Evolutionary conservation across 495 filamentous ascomycete species (phyloP), one percentile per base, ranked within the genome.

Genomic region (Penicillium desertorum): DNA sequence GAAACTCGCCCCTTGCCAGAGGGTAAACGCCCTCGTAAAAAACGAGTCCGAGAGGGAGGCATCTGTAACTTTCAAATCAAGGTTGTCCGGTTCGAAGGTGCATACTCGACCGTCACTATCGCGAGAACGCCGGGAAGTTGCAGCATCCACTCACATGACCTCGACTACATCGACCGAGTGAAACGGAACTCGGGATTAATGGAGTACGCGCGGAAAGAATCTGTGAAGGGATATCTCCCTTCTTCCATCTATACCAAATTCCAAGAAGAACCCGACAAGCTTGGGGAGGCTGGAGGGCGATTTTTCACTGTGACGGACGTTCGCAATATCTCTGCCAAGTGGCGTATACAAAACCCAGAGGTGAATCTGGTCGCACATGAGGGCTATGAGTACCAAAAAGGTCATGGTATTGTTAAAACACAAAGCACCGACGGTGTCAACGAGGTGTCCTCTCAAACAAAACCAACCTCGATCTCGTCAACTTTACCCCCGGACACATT

Each of bases 51-150:
- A 42, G 79, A 81, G 64, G 78, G 78, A 7, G 78, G 78, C 2
- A 72, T 77, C 16, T 81, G 79, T 64, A 79, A 80, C 52, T 77
- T 80, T 59, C 73, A 76, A 58, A 75, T 81, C 62, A 81, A 81
- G 49, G 77, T 79, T 29, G 71, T 80, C 36, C 70, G 69, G 25
- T 79, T 78, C 45, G 75, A 80, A 47, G 79, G 79, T 5, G 73
- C 75, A 14, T 78, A 75, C 60, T 73, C 73, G 12, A 75, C 73
- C 1, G 73, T 78, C 5, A 78, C 72, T 9, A 75, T 78, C 30
- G 58, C 68, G 9, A 69, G 69, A 58, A 78, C 75, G 1, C 73
- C 72, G 3, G 73, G 73, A 11, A 81, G 72, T 56, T 75, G 67
- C 57, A 66, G 45, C 52, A 59, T 65, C 44, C 79, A 81, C 56